These are phyloP conservation scores for Chalaropsis ovoidea DNA, from an alignment of 2,329 filamentous ascomycete genomes.

Conservation along the genomic window DNA sequence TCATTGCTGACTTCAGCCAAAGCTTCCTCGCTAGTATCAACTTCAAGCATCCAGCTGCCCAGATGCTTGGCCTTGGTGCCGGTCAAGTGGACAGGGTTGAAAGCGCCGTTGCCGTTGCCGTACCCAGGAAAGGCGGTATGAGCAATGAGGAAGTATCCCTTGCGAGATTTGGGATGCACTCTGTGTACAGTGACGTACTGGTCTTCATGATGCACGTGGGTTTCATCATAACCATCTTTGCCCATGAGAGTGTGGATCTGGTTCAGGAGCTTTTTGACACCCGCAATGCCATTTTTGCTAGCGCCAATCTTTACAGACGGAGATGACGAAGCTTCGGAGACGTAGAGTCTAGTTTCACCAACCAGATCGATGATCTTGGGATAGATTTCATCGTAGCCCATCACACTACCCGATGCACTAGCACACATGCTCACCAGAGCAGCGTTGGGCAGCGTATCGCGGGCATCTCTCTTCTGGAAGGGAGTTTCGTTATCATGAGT, in stretches of 20 bases:
- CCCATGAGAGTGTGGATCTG: constrained; percentile 94
- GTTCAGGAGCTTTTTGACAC: constrained; percentile 86
- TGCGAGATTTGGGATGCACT: constrained; percentile 82
- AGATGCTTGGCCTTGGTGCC: constrained; percentile 79
- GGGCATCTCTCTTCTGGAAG: constrained; percentile 85
- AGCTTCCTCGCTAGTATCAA: constrained; percentile 64
- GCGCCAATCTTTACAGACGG: constrained; percentile 53
- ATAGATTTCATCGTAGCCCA: constrained; percentile 96
- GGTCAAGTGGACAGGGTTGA: constrained; percentile 67
- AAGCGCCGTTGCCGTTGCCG: constrained; percentile 69
- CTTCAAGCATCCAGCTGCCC: constrained; percentile 85
- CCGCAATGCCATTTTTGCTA: constrained; percentile 74
- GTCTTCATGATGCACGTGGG: constrained; percentile 90
- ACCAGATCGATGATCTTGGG: constrained; percentile 89
- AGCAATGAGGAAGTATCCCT: constrained; percentile 89
- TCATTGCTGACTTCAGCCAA: constrained; percentile 57
- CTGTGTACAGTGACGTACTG: constrained; percentile 95
- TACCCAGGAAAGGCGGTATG: constrained; percentile 93
- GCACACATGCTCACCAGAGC: constrained; percentile 94
- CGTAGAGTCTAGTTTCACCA: constrained; percentile 74
- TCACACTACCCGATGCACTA: constrained; percentile 87
- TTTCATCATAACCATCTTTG: constrained; percentile 86
- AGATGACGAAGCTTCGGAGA: constrained; percentile 58
- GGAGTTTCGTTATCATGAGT: constrained; percentile 97
- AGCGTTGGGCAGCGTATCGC: constrained; percentile 87